Conservation (phyloP, 257 asterid genomes). For the Nicotiana otophora region DNA sequence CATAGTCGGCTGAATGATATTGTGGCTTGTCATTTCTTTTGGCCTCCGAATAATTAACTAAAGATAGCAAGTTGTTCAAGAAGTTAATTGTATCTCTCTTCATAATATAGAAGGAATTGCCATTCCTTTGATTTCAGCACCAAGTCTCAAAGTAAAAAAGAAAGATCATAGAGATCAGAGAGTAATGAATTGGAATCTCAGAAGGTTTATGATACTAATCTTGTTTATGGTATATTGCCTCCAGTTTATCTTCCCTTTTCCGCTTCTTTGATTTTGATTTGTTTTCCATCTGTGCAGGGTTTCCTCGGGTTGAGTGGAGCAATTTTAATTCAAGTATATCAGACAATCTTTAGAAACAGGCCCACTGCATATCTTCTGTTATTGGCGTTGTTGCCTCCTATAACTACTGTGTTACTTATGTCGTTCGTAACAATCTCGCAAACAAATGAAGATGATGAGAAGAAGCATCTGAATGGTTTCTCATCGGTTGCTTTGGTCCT, state of each 20-base stretch:
- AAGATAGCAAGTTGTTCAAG: neutral
- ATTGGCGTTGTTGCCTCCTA: slow-evolving; percentile 15
- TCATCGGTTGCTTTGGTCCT: slow-evolving; percentile 53
- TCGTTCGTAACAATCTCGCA: slow-evolving; percentile 49
- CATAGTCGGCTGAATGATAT: neutral
- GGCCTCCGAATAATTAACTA: neutral
- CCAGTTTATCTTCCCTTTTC: neutral
- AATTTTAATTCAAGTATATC: slow-evolving; percentile 67
- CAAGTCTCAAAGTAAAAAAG: neutral
- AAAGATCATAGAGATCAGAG: neutral
- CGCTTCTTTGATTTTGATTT: neutral
- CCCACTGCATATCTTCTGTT: slow-evolving; percentile 72
- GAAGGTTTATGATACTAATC: neutral
- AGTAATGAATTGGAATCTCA: neutral
- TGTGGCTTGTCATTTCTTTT: neutral
- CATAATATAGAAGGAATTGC: neutral
- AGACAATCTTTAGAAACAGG: slow-evolving; percentile 52
- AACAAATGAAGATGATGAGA: slow-evolving; percentile 59
- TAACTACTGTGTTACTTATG: slow-evolving; percentile 59
- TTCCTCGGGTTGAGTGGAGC: slow-evolving; percentile 96
- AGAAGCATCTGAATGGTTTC: slow-evolving; percentile 57
- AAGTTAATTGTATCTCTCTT: slow-evolving; percentile 2
- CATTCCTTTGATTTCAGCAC: neutral
- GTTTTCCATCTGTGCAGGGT: slow-evolving; percentile 46
- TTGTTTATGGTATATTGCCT: neutral